These are phyloP conservation scores for Trichoderma virens DNA, from an alignment of 495 filamentous ascomycete species.

Conservation along the genomic window DNA sequence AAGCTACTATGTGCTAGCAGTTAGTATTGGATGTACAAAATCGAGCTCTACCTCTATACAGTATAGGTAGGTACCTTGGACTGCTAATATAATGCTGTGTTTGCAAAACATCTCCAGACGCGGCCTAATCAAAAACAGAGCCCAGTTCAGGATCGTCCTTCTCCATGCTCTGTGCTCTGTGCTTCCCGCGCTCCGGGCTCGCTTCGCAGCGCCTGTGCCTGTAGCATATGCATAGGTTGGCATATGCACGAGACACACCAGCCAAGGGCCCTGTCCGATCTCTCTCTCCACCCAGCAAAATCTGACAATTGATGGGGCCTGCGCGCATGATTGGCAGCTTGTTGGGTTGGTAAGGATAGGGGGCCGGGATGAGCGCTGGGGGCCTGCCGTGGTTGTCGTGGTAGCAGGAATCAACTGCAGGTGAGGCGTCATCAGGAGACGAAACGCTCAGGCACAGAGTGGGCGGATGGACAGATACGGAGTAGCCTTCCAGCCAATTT, in stretches of 20 bases:
- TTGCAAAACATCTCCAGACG: too few species aligned
- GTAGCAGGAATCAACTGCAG: constrained; percentile 1
- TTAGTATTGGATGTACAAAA: too few species aligned
- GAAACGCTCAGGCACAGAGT: constrained; percentile 2
- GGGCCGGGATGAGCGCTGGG: neutral
- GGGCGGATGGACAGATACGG: constrained; percentile 8
- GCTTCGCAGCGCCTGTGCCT: neutral
- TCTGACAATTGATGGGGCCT: neutral
- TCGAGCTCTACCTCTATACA: too few species aligned
- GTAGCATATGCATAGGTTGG: neutral
- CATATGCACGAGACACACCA: neutral
- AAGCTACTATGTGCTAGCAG: too few species aligned
- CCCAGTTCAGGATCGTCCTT: neutral
- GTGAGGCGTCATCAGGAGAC: constrained; percentile 8
- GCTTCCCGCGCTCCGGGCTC: constrained; percentile 3
- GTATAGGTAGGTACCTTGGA: too few species aligned
- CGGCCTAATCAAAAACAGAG: neutral
- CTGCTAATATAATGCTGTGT: too few species aligned
- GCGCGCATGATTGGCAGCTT: neutral
- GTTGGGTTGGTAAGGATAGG: neutral
- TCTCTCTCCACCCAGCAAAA: neutral
- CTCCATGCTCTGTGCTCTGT: constrained; percentile 2
- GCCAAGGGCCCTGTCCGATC: constrained; percentile 3
- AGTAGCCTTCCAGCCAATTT: constrained; percentile 4
- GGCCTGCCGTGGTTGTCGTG: constrained; percentile 3